Conservation (phyloP, 768 basidiomycete species). For the Pisolithus marmoratus region DNA sequence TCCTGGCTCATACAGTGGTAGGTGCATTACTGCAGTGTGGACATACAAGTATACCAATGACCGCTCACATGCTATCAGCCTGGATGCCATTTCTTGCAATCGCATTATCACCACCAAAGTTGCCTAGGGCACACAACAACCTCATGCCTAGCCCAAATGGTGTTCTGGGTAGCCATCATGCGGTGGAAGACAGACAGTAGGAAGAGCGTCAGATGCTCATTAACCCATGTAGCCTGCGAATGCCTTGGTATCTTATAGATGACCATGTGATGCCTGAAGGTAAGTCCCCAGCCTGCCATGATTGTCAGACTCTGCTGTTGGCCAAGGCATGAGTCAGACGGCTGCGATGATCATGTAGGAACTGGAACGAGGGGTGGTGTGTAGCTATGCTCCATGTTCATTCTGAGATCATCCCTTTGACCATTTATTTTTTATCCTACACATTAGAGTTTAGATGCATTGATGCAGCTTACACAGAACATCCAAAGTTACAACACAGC, state of each 20-base stretch:
- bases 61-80: constrained; percentile 50
- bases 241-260: constrained; percentile 82
- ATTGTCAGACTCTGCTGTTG: constrained; percentile 36
- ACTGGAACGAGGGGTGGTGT: constrained; percentile 51
- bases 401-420: constrained; percentile 16
- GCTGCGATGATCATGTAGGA: constrained; percentile 64
- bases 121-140: constrained; percentile 28
- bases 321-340: constrained; percentile 80
- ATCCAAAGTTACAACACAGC: constrained; percentile 25
- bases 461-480: constrained; percentile 34
- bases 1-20: constrained; percentile 43
- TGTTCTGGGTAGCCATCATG: constrained; percentile 14
- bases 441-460: constrained; percentile 32
- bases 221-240: constrained; percentile 78
- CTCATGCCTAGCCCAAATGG: constrained; percentile 32
- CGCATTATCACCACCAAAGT: constrained; percentile 36
- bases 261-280: constrained; percentile 88
- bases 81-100: constrained; percentile 54
- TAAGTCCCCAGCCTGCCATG: constrained; percentile 24
- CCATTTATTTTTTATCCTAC: constrained; percentile 11
- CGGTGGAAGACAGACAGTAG: constrained; percentile 54
- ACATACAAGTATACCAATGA: constrained; percentile 76
- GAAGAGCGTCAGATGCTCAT: constrained; percentile 62
- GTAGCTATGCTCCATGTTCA: constrained; percentile 39
- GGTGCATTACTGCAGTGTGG: constrained; percentile 72